Percentiles rank a stretch among this genome's conserved stretches.
Evolutionary conservation across 305 asterid genomes (phyloP).

Genomic region (Fraxinus sp.): DNA sequence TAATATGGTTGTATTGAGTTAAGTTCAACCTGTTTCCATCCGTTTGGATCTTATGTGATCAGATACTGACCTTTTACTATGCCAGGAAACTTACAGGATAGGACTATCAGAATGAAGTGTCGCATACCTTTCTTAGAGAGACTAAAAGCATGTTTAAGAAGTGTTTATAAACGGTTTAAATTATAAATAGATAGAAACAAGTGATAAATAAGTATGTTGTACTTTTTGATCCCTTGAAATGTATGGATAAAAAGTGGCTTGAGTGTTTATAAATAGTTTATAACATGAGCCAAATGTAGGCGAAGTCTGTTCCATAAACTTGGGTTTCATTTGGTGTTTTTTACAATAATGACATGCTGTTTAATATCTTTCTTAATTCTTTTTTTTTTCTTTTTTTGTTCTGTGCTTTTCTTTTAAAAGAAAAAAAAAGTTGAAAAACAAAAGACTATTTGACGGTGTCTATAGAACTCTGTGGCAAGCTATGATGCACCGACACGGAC

Average conservation of each 20-base stretch:
- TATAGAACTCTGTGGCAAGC: not conserved
- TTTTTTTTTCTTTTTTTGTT: not conserved
- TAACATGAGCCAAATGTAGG: not conserved
- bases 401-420: not conserved
- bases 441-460: not conserved
- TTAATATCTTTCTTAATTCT: not conserved
- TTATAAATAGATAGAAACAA: not conserved
- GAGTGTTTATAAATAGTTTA: not conserved
- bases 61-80: not conserved
- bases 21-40: not conserved
- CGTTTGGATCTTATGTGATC: not conserved
- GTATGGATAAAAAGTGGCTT: not conserved
- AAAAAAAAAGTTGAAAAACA: not conserved
- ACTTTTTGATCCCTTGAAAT: not conserved
- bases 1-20: not conserved
- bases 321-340: not conserved
- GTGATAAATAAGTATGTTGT: not conserved
- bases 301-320: not conserved
- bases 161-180: not conserved
- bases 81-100: not conserved
- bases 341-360: not conserved
- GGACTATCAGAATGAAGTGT: not conserved
- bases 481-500: too few relatives aligned
- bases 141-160: not conserved
- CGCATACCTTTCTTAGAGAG: not conserved